Percentiles rank a stretch among this genome's conserved stretches.
phyloP scores from a whole-genome alignment of 805 yeast species.

The Phaffomyces antillensis region DNA sequence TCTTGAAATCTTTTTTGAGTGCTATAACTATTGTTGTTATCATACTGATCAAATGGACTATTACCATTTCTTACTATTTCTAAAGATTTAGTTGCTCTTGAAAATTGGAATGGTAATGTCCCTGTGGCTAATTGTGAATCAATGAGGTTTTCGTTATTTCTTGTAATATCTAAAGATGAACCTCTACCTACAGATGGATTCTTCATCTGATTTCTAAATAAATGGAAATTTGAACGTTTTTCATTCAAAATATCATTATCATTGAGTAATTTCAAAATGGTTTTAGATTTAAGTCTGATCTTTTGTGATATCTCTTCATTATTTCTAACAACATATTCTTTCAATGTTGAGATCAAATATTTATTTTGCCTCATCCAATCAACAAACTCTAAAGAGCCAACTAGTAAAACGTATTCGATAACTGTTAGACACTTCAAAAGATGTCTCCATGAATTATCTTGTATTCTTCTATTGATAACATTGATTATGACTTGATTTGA shows the following conservation, averaged over 20 bases:
- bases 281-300: conserved; percentile 32
- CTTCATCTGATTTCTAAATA: conserved; percentile 34
- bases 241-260: conserved; percentile 28
- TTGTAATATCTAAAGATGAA: conserved; percentile 18
- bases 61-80: no score
- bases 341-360: conserved; percentile 24
- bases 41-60: no score
- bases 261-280: conserved; percentile 26
- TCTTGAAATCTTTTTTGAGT: no score
- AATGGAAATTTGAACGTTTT: conserved; percentile 36
- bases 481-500: conserved; percentile 31
- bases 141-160: conserved; percentile 9
- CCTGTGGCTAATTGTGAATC: background rate
- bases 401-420: conserved; percentile 41
- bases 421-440: conserved; percentile 47
- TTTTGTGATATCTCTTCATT: conserved; percentile 25
- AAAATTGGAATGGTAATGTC: background rate
- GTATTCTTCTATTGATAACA: conserved; percentile 35
- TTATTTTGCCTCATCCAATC: conserved; percentile 39
- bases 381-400: conserved; percentile 46
- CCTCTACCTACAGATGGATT: conserved; percentile 29
- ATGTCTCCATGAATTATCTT: conserved; percentile 29
- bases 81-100: conserved; percentile 22
- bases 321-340: conserved; percentile 24
- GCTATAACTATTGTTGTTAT: no score